Evolutionary conservation across 75 land plant genomes (phyloP), one percentile per base, ranked within the genome.

Genomic region (Pinus albicaulis): DNA sequence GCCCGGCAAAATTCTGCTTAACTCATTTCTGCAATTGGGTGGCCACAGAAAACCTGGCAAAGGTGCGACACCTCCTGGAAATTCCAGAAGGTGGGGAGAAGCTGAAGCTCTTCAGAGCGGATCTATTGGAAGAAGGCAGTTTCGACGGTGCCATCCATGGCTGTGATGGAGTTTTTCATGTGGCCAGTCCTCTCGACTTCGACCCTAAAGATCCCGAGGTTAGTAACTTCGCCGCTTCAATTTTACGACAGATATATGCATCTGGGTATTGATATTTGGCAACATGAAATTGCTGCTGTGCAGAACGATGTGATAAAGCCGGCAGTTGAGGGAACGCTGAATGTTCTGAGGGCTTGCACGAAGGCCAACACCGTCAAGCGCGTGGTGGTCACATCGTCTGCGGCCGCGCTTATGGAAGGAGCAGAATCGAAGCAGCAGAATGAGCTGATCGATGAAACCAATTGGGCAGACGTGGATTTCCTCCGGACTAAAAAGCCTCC

Each of bases 371-470:
- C 88, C 7, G 88, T 86, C 12, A 87, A 82, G 65, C 72, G 86
- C 52, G 84, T 90, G 52, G 79, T 90, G 25, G 79, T 82, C 74
- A 90, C 91, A n/a, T 90, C 91, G 13, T 88, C 92, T 14, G 80
- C 81, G 38, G 82, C 88, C 53, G 81, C 88, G 6, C 79, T 81
- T 56, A 80, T 74, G 1, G 31, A 0, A n/a, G 75, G 72, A 31
- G 89, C 82, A 38, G 44, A 41, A 6, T 41, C 44, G 7, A 6
- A 41, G 44, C 64, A 72, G 20, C 75, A 74, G 3, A 72, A 23
- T 80, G 76, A 56, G n/a, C 8, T 57, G 0, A 56, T 81, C 5
- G 89, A 89, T 73, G 91, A 89, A 75, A 82, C 87, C 14, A 84
- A 82, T 63, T 75, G 79, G 66, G 60, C 61, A 24, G 60, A 75